phyloP scores from a whole-genome alignment of 2,329 filamentous ascomycete genomes.

The Exophiala alcalophila region DNA sequence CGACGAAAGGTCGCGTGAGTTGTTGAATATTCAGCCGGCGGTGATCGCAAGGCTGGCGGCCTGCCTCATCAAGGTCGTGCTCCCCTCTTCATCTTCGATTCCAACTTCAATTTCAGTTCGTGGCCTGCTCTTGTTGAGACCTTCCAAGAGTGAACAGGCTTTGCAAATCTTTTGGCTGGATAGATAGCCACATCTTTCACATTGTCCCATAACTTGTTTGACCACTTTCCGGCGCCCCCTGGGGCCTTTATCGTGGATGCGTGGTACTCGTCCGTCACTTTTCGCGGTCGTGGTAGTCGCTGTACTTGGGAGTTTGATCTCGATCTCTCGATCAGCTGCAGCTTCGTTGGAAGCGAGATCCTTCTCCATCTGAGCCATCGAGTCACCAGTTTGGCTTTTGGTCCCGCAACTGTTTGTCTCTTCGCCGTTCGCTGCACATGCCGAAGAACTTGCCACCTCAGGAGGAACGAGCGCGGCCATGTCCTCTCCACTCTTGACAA shows the following conservation, averaged over 20 bases:
- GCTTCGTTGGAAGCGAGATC: slow-evolving; percentile 64
- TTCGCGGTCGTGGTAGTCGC: slow-evolving; percentile 16
- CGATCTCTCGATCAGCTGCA: slow-evolving; percentile 60
- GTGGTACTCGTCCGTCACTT: slow-evolving; percentile 25
- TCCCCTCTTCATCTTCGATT: slow-evolving; percentile 51
- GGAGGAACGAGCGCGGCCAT: slow-evolving; percentile 83
- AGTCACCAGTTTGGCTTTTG: slow-evolving; percentile 63
- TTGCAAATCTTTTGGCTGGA: slow-evolving; percentile 93
- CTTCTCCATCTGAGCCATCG: slow-evolving; percentile 80
- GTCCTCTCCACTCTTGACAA: slow-evolving; percentile 91
- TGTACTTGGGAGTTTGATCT: slow-evolving; percentile 51
- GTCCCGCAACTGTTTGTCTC: slow-evolving; percentile 71
- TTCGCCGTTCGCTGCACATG: slow-evolving; percentile 34
- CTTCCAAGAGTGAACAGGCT: slow-evolving; percentile 85
- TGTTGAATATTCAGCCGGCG: slow-evolving; percentile 31
- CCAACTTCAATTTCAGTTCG: slow-evolving; percentile 45
- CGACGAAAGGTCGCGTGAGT: slow-evolving; percentile 19
- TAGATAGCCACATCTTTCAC: slow-evolving; percentile 87
- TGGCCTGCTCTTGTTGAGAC: slow-evolving; percentile 71
- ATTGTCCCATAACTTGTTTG: slow-evolving; percentile 77
- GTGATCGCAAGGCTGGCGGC: slow-evolving; percentile 49
- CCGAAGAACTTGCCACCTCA: slow-evolving; percentile 45
- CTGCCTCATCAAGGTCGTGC: slow-evolving; percentile 50
- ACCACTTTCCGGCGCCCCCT: slow-evolving; percentile 40
- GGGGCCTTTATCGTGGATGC: slow-evolving; percentile 26